phyloP scores from a whole-genome alignment of 83 land plant species.

The Thuja plicata region DNA sequence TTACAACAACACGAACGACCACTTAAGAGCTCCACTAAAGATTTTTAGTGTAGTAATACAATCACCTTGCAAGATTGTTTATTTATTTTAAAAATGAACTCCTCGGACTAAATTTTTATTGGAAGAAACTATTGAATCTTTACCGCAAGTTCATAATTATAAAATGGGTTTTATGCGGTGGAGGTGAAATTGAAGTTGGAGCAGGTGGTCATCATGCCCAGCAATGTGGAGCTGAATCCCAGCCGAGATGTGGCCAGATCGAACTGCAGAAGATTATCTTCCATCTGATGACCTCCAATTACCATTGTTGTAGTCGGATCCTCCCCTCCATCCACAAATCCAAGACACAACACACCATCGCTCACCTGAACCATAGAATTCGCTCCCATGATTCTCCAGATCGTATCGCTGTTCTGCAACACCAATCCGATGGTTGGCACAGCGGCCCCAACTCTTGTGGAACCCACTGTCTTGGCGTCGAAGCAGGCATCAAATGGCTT shows the following conservation, averaged over 20 bases:
- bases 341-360: conserved; percentile 43
- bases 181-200: conserved; percentile 51
- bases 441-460: conserved; percentile 27
- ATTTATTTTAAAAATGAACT: no score
- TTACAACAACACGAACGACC: no score
- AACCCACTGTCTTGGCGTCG: conserved; percentile 16
- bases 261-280: conserved; percentile 54
- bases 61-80: no score
- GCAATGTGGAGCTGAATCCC: conserved; percentile 51
- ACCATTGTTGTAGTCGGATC: conserved; percentile 29
- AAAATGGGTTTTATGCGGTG: background rate
- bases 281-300: conserved; percentile 53
- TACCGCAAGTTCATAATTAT: no score
- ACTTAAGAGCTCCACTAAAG: no score
- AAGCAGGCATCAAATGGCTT: conserved; percentile 47
- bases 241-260: conserved; percentile 42
- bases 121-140: no score
- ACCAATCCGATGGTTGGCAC: conserved; percentile 46
- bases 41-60: no score
- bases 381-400: conserved; percentile 44
- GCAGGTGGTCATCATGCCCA: conserved; percentile 32
- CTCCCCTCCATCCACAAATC: conserved; percentile 40
- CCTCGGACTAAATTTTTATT: no score
- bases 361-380: conserved; percentile 49
- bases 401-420: conserved; percentile 41